Base-by-base conservation (phyloP, 2,329 filamentous ascomycete genomes). In the Cyclaneusma minus region DNA sequence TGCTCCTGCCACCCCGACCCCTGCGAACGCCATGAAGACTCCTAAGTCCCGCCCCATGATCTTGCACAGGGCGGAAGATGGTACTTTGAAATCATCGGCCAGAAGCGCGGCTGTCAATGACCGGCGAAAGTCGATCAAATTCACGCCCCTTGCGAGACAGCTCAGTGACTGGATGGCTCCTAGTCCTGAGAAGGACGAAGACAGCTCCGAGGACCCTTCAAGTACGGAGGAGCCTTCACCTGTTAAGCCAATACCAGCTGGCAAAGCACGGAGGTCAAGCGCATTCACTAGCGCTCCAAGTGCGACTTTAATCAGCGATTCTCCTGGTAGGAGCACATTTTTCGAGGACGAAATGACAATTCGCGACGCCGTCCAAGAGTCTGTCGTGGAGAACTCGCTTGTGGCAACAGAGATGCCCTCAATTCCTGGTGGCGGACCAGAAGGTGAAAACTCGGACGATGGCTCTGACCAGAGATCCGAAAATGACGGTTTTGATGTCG, bases 61-160 rank as follows among this genome's bases (percentile, higher is more conserved):
- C n/a, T n/a, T n/a, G n/a, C n/a, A 5, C 4, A 7, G 16, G 22
- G 10, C 22, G 22, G 13, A n/a, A 15, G n/a, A 13, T 8, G 10
- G 14, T 15, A 15, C 22, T 15, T 7, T 7, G 13, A 24, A 24
- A 4, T 10, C 5, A 29, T 29, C 32, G 15, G 25, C 31, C 6
- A 25, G 25, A 27, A 20, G 17, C 19, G 12, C 11, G 18, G 12
- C 26, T n/a, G 10, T 12, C 7, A 10, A 6, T 8, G 9, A 14
- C 19, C 13, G 17, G 12, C 18, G 23, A 28, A 9, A 27, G 22
- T 22, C 25, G 13, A 23, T 15, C n/a, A 19, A 27, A n/a, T 75
- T 79, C 34, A 77, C 71, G 2, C 68, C 72, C 13, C 52, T 82
- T 19, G 68, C 68, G 4, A 55, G 63, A 19, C 64, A 74, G 39